A percentile compares a stretch with the other conserved stretches of the same genome.
Conservation (phyloP, 768 basidiomycete genomes). For the Leccinum subgranulosum region DNA sequence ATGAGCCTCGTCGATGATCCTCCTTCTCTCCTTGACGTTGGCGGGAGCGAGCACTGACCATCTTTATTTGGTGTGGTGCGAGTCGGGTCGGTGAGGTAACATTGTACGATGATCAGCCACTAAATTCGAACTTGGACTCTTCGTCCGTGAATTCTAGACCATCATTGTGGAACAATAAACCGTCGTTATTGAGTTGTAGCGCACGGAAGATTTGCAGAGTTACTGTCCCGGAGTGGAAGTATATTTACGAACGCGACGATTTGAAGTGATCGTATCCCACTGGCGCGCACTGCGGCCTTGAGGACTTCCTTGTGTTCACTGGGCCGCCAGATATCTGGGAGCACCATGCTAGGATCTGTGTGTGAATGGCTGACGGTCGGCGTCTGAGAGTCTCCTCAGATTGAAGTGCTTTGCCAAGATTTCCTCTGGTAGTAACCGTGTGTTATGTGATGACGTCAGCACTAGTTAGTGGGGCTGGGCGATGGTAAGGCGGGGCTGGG, state of each 20-base stretch:
- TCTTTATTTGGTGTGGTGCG: not conserved
- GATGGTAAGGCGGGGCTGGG: not conserved
- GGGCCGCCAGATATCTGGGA: too few species aligned
- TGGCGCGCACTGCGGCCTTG: too few species aligned
- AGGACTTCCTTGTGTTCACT: too few species aligned
- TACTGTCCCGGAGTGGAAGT: slow-evolving; percentile 52
- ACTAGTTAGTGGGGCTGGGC: not conserved
- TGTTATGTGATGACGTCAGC: not conserved
- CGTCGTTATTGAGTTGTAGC: slow-evolving; percentile 11
- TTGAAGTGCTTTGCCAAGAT: too few species aligned
- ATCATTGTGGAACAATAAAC: slow-evolving; percentile 8
- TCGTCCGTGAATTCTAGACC: slow-evolving; percentile 16
- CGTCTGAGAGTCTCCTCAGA: too few species aligned
- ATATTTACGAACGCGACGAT: slow-evolving; percentile 18
- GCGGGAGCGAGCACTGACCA: not conserved
- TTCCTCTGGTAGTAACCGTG: too few species aligned
- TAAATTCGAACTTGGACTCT: slow-evolving; percentile 34
- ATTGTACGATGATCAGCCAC: slow-evolving; percentile 35
- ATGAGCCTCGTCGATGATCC: slow-evolving; percentile 24
- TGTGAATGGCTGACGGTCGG: too few species aligned
- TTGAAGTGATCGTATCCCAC: slow-evolving; percentile 7
- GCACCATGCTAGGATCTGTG: too few species aligned
- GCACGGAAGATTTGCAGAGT: slow-evolving; percentile 31
- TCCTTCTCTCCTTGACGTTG: not conserved
- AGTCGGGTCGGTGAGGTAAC: not conserved